A percentile compares a stretch with the other conserved stretches of the same genome.
These are phyloP conservation scores for Rhizopogon rudus DNA, from an alignment of 768 basidiomycete species.

Conservation along the genomic window DNA sequence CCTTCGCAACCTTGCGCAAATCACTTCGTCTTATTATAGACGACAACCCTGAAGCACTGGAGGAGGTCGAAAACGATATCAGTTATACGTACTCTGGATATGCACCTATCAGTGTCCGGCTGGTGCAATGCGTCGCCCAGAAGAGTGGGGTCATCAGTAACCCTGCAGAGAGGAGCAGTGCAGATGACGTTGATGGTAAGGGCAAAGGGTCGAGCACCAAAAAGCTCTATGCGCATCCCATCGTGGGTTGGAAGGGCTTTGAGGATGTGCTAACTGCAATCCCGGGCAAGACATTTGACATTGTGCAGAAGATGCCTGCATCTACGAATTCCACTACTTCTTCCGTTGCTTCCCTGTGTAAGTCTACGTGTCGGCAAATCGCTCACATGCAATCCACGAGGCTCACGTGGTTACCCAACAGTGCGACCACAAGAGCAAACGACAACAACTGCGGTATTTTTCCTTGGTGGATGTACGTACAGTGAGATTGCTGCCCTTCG, in stretches of 20 bases:
- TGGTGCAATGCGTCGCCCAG: constrained; percentile 91
- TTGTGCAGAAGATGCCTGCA: constrained; percentile 43
- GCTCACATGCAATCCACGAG: neutral
- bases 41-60: constrained; percentile 68
- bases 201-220: constrained; percentile 33
- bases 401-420: constrained; percentile 16
- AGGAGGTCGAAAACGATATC: constrained; percentile 89
- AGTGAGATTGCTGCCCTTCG: constrained; percentile 94
- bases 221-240: constrained; percentile 81
- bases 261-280: constrained; percentile 83
- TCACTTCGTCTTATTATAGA: constrained; percentile 90
- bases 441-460: constrained; percentile 90
- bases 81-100: constrained; percentile 96
- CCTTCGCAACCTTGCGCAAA: constrained; percentile 73
- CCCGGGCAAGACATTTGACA: constrained; percentile 84
- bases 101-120: constrained; percentile 86
- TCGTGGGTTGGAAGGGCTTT: constrained; percentile 96
- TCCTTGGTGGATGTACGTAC: constrained; percentile 95
- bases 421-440: constrained; percentile 51
- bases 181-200: constrained; percentile 33
- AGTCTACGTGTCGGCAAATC: constrained; percentile 16
- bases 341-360: constrained; percentile 28
- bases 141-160: constrained; percentile 87
- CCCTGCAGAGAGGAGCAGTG: constrained; percentile 52
- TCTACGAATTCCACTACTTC: constrained; percentile 21